phyloP scores from a whole-genome alignment of 495 filamentous ascomycete species.

The Penicillium longicatenatum region DNA sequence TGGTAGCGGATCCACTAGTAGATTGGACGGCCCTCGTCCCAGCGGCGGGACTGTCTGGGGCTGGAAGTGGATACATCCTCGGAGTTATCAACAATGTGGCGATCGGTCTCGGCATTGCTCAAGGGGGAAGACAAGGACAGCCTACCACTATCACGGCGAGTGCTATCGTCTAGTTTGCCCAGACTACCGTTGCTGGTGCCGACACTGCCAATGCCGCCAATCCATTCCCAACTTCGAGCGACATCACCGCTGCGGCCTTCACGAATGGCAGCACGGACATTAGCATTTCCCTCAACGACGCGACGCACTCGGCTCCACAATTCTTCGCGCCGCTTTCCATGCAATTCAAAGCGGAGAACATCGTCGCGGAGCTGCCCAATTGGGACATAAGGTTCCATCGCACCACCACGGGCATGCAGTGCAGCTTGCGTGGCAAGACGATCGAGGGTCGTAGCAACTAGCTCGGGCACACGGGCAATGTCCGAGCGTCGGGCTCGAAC shows the following conservation, averaged over 20 bases:
- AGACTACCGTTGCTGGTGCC: slow-evolving; percentile 30
- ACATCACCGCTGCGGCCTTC: slow-evolving; percentile 86
- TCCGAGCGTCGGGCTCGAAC: slow-evolving; percentile 60
- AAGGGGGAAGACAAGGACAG: slow-evolving; percentile 32
- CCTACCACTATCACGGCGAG: slow-evolving; percentile 48
- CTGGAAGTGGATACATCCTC: slow-evolving; percentile 26
- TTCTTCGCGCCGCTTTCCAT: slow-evolving; percentile 66
- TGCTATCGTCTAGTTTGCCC: slow-evolving; percentile 34
- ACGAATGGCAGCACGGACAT: slow-evolving; percentile 81
- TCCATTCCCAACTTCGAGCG: slow-evolving; percentile 93
- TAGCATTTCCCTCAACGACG: slow-evolving; percentile 90
- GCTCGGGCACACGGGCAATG: slow-evolving; percentile 68
- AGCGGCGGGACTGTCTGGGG: slow-evolving; percentile 47
- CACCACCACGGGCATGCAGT: slow-evolving; percentile 65
- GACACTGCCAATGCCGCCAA: slow-evolving; percentile 63
- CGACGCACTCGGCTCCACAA: slow-evolving; percentile 79
- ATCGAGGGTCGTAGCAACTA: slow-evolving; percentile 82
- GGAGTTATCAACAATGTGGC: slow-evolving; percentile 38
- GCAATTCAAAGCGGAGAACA: slow-evolving; percentile 81
- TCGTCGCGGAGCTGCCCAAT: slow-evolving; percentile 91
- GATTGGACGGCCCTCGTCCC: slow-evolving; percentile 66
- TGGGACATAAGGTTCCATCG: slow-evolving; percentile 73
- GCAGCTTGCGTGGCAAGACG: slow-evolving; percentile 80
- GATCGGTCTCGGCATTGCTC: slow-evolving; percentile 16
- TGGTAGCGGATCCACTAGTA: slow-evolving; percentile 47